phyloP scores from a whole-genome alignment of 805 yeast species.

The Cyberlindnera misumaiensis region DNA sequence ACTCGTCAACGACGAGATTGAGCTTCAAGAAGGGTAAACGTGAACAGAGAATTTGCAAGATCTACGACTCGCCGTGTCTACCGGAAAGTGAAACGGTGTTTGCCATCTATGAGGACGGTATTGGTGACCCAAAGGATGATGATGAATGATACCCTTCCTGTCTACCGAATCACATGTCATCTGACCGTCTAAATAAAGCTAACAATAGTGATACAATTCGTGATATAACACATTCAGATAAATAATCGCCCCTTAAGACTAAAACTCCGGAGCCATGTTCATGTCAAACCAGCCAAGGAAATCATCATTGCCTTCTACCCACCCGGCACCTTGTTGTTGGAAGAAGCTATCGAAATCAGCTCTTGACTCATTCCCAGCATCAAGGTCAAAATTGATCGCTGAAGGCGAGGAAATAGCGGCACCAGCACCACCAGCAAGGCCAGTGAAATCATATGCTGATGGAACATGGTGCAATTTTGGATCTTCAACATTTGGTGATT shows the following conservation, averaged over 20 bases:
- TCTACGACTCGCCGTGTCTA: conserved; percentile 92
- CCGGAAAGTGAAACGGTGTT: conserved; percentile 94
- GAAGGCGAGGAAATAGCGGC: too few species aligned
- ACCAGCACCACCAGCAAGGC: conserved; percentile 1
- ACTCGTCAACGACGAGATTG: conserved; percentile 89
- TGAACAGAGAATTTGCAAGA: conserved; percentile 88
- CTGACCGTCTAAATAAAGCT: neutral
- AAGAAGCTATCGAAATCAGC: conserved; percentile 50
- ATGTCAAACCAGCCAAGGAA: conserved; percentile 92
- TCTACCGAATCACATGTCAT: neutral
- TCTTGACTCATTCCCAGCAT: conserved; percentile 3
- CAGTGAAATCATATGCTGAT: conserved; percentile 14
- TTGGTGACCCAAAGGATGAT: conserved; percentile 85
- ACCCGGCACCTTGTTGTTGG: conserved; percentile 71
- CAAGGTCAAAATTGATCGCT: conserved; percentile 3
- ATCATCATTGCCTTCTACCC: conserved; percentile 85
- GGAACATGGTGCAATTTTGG: neutral
- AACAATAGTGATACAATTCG: neutral
- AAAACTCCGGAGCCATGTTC: conserved; percentile 62
- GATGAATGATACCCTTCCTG: conserved; percentile 15
- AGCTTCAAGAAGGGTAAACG: conserved; percentile 87
- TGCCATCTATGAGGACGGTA: conserved; percentile 94
- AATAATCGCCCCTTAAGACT: conserved; percentile 8
- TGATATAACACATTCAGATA: neutral
- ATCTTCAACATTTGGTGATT: conserved; percentile 4